Base-by-base conservation (phyloP, 2,329 filamentous ascomycete genomes). In the Cercospora berteroae region DNA sequence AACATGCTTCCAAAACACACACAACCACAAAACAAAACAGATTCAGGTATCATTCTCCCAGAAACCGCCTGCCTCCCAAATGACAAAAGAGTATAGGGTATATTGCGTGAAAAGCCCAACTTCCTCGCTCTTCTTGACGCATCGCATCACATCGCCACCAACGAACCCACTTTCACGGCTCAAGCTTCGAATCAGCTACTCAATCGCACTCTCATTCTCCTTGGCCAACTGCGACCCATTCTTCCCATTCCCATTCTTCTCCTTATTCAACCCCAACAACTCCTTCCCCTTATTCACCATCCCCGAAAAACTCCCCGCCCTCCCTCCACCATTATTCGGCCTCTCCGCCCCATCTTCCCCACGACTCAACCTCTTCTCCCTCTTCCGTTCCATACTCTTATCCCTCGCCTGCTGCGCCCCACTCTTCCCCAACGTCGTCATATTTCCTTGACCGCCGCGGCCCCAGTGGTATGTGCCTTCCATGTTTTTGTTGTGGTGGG, bases 391-490 rank as follows among this genome's bases (percentile, higher is more conserved):
- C 60, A 66, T 67, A 10, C 60, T 48, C 63, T 81, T 73, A 74
- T 75, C 61, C 81, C 81, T 62, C 84, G 82, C 62, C 77, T 77
- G 64, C 78, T 65, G 55, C 48, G 62, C 66, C 0, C 66, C 66
- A 5, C 59, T 63, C 20, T 60, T 82, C 83, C 80, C 74, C 64
- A 86, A 85, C 60, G 72, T 74, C 25, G 74, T 74, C 71, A 91
- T 80, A 79, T 94, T 94, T 70, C 90, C 91, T 20, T 89, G 89
- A 64, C 91, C 91, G 42, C 91, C 91, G 44, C 91, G 88, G 48
- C 91, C 91, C 74, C 88, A 85, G 77, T 93, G 88, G 66, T 86
- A 85, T 29, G 84, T 84, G 50, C 84, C 85, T n/a, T 81, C 80
- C 75, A 87, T 87, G 52, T 87, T 85, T 69, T 87, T 85, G 55